phyloP scores from a whole-genome alignment of 805 yeast species.

The Teunomyces kruisii region DNA sequence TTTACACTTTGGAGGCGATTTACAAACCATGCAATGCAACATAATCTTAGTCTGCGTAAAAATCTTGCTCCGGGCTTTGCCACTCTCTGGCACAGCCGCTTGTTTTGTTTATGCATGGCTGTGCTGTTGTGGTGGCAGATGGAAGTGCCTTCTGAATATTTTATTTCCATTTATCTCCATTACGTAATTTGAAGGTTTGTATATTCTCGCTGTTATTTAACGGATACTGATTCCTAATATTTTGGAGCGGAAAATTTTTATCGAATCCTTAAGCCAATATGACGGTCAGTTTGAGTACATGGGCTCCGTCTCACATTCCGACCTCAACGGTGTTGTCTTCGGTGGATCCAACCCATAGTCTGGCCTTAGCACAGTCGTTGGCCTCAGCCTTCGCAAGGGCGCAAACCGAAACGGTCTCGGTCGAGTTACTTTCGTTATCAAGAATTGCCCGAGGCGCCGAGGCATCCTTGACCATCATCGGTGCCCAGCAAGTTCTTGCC shows the following conservation, averaged over 20 bases:
- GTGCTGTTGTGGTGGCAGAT: neutral
- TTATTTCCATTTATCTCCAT: neutral
- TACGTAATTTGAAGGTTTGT: neutral
- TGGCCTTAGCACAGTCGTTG: constrained; percentile 18
- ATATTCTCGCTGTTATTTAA: neutral
- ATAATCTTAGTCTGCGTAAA: neutral
- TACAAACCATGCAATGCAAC: too few species aligned
- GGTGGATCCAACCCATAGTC: constrained; percentile 23
- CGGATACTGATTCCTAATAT: neutral
- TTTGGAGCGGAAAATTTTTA: neutral
- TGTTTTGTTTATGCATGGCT: neutral
- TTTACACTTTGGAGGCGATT: too few species aligned
- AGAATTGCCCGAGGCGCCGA: constrained; percentile 31
- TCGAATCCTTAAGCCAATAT: neutral
- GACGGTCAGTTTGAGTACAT: constrained; percentile 9
- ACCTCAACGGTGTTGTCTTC: constrained; percentile 28
- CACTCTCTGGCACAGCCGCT: neutral
- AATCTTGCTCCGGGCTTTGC: too few species aligned
- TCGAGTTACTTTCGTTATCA: constrained; percentile 22
- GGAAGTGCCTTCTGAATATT: neutral
- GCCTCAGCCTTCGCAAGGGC: constrained; percentile 18
- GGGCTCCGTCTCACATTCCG: constrained; percentile 28
- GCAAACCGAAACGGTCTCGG: constrained; percentile 20
- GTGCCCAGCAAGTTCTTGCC: constrained; percentile 36
- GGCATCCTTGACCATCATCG: constrained; percentile 35